Percentiles rank a stretch among this genome's conserved stretches.
Evolutionary conservation across 2,329 filamentous ascomycete species (phyloP).

Genomic region (Cordyceps fumosorosea): DNA sequence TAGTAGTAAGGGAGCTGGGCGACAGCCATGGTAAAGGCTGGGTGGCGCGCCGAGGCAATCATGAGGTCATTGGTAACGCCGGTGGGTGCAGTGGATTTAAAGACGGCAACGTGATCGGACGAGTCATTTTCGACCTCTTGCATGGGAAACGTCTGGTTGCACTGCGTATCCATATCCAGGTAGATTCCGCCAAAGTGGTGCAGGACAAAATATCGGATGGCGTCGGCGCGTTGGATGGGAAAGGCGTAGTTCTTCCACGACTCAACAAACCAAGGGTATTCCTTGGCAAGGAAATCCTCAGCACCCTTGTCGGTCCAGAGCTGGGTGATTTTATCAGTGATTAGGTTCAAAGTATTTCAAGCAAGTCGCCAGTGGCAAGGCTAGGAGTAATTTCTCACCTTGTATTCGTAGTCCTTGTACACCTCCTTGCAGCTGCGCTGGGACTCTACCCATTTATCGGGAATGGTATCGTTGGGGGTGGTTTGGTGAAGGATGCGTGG

Average conservation of each 20-base stretch:
- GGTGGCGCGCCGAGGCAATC: slow-evolving; percentile 65
- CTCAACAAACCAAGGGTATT: slow-evolving; percentile 66
- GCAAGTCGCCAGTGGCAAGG: not conserved
- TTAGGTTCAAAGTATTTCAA: not conserved
- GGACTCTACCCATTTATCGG: slow-evolving; percentile 56
- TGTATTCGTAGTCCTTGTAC: slow-evolving; percentile 69
- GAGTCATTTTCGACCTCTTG: slow-evolving; percentile 21
- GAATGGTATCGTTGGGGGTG: slow-evolving; percentile 63
- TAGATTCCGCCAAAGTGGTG: slow-evolving; percentile 68
- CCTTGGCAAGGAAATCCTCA: slow-evolving; percentile 58
- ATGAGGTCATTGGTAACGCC: slow-evolving; percentile 79
- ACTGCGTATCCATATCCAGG: slow-evolving; percentile 46
- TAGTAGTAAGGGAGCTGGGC: slow-evolving; percentile 56
- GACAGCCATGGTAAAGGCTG: slow-evolving; percentile 66
- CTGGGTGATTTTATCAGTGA: slow-evolving; percentile 29
- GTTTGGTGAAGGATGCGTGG: slow-evolving; percentile 75
- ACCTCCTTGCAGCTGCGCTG: slow-evolving; percentile 60
- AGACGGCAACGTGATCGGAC: slow-evolving; percentile 21
- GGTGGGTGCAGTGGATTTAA: slow-evolving; percentile 56
- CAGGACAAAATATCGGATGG: slow-evolving; percentile 68
- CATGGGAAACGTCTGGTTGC: slow-evolving; percentile 24
- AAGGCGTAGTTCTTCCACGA: slow-evolving; percentile 65
- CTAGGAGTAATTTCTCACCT: slow-evolving; percentile 35
- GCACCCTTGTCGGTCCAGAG: slow-evolving; percentile 66
- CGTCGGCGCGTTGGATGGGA: slow-evolving; percentile 65